Conservation (phyloP, 371 early-diverging fungal species). For the Rhizopus arrhizus region DNA sequence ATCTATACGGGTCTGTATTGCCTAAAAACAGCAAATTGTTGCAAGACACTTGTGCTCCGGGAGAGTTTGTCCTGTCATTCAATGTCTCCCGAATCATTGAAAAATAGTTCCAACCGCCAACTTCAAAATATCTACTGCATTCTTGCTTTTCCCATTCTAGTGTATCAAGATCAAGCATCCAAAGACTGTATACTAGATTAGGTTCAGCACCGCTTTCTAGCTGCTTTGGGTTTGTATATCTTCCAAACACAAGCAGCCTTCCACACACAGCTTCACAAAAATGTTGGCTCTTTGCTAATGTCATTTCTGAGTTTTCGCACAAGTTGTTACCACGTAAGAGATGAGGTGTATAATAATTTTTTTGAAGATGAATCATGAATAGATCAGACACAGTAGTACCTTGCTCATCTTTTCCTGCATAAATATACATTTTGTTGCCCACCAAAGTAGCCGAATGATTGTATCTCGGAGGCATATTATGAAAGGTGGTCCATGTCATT, state of each 20-base stretch:
- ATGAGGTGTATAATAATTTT: constrained; percentile 36
- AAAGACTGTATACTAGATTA: constrained; percentile 52
- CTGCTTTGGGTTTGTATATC: constrained; percentile 34
- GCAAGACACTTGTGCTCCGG: constrained; percentile 9
- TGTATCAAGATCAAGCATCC: constrained; percentile 63
- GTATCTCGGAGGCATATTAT: constrained; percentile 56
- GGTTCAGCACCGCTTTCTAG: constrained; percentile 5
- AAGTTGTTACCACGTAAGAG: constrained; percentile 31
- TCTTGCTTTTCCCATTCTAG: constrained; percentile 64
- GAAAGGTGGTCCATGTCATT: constrained; percentile 53
- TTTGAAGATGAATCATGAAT: constrained; percentile 53
- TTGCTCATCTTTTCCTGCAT: constrained; percentile 60
- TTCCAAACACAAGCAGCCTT: constrained; percentile 59
- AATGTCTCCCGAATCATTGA: constrained; percentile 42
- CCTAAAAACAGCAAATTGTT: constrained; percentile 51
- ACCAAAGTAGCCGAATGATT: constrained; percentile 61
- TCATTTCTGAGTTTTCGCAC: constrained; percentile 37
- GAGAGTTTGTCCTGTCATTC: neutral
- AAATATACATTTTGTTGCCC: constrained; percentile 56
- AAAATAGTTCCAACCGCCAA: constrained; percentile 67
- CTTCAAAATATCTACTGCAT: constrained; percentile 54
- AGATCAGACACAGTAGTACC: constrained; percentile 63
- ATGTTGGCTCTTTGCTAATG: constrained; percentile 63
- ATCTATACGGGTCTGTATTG: constrained; percentile 54
- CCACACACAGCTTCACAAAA: constrained; percentile 64